Base-by-base conservation (phyloP, 352 stramenopile species). In the Pythium dissimile region DNA sequence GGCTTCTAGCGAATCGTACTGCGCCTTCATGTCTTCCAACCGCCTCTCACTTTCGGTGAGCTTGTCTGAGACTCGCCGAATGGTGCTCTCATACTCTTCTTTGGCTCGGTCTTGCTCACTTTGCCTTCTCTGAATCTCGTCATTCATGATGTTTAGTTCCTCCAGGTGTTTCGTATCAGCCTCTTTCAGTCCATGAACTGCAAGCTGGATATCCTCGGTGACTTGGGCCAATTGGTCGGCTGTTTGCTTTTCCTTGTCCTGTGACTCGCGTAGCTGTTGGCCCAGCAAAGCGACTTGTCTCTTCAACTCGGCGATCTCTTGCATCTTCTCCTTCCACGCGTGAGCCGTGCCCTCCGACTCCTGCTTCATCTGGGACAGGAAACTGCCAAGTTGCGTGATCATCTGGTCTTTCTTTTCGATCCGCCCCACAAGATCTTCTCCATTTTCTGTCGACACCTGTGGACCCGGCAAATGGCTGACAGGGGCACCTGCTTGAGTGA, bases 321-420 rank as follows among this genome's bases (percentile, higher is more conserved):
- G 60, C 5, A 87, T 66, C 38, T 85, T 86, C 27, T 85, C 79
- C 11, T 84, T 83, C 77, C 76, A 87, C 4, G 71, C 75, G 16
- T 64, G 64, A 0, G 75, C 68, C 3, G 69, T 87, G 2, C 76
- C 77, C 50, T 89, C 77, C 0, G 77, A 82, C 15, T 89, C 77
- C 34, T 88, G 80, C 54, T 89, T 81, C 73, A 89, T 86, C 38
- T 89, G 80, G 1, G 75, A 67, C 5, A 89, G 50, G n/a, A 89
- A 81, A 0, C 75, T 82, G 12, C 77, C 77, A n/a, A 89, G 62
- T 32, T 89, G 80, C 1, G 71, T 63, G 13, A 89, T 69, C 59
- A 88, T 85, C 21, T 85, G 74, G 1, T 81, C 77, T 49, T 83
- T 87, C 61, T 83, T 86, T 34, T 89, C 71, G 13, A 74, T 62